Percentiles rank a stretch among this genome's conserved stretches.
phyloP scores from a whole-genome alignment of 352 stramenopile species.

The Globisporangium okanoganense region DNA sequence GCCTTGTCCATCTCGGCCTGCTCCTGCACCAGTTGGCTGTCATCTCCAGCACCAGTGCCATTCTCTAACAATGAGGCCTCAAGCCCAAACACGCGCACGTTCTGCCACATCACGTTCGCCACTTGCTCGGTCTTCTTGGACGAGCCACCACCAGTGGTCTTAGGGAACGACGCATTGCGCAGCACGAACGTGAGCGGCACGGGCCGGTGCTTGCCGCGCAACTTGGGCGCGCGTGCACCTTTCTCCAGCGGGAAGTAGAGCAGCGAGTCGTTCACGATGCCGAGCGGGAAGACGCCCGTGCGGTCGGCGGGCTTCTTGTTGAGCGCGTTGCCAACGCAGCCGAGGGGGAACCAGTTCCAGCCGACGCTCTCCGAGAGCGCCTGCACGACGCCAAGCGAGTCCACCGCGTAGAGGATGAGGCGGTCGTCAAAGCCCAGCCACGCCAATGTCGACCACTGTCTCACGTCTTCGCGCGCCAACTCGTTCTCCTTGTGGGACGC shows the following conservation, averaged over 20 bases:
- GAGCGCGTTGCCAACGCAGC: conserved; percentile 54
- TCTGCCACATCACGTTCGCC: conserved; percentile 66
- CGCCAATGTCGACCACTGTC: conserved; percentile 51
- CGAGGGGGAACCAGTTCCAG: conserved; percentile 74
- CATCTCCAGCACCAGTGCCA: not conserved
- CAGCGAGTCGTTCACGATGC: conserved; percentile 67
- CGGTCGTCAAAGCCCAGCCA: conserved; percentile 83
- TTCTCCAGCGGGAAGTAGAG: conserved; percentile 71
- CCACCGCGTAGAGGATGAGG: conserved; percentile 63
- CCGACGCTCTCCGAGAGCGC: conserved; percentile 46
- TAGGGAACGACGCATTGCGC: conserved; percentile 52
- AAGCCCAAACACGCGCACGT: conserved; percentile 43
- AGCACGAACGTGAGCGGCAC: conserved; percentile 66
- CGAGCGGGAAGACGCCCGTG: conserved; percentile 58
- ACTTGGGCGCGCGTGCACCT: conserved; percentile 31
- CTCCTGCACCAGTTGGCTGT: conserved; percentile 38
- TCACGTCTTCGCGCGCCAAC: conserved; percentile 27
- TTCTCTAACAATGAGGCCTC: conserved; percentile 16
- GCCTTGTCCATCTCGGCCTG: conserved; percentile 83
- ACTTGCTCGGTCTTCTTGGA: conserved; percentile 27
- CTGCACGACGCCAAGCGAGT: conserved; percentile 64
- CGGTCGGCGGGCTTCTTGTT: conserved; percentile 58
- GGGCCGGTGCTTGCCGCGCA: conserved; percentile 69
- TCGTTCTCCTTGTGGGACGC: conserved; percentile 70
- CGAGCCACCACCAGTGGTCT: conserved; percentile 17